Evolutionary conservation across 257 asterid genomes (phyloP), one percentile per base, ranked within the genome.

Genomic region (Plectranthus barbatus): DNA sequence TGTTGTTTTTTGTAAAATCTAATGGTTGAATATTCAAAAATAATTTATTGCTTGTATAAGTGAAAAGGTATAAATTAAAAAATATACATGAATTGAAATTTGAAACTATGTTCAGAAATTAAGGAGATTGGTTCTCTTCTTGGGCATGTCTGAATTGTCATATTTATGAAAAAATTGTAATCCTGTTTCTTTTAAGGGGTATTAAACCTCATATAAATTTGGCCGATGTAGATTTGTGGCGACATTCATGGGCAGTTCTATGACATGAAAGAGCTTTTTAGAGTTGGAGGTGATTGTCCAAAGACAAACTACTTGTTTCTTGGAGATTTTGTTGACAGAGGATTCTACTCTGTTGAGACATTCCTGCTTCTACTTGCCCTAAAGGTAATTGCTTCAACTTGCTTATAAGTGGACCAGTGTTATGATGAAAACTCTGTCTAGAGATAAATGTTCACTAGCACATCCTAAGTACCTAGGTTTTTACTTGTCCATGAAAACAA

Each of bases 191-290:
- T 20, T 55, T 57, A 10, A 29, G 29, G 7, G 20, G 17, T 49
- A 52, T 55, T 64, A 60, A 59, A 47, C 58, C 7, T 56, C 49
- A 60, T 41, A 34, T 34, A 18, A 42, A 26, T 34, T 18, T 66
- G 56, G 55, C 58, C 66, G 59, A 24, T 82, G 68, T 76, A 92
- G 98, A 89, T 92, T 65, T 92, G 99, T 76, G 99, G 99, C 29
- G 99, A 92, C 84, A 92, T 92, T 62, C 99, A 92, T 7, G 99
- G 99, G 55, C 99, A 92, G 70, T 89, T 92, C 70, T 89, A 89
- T 81, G 99, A 92, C 87, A 83, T 92, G 99, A 86, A 86, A 77
- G 97, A 92, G 82, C 90, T 92, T 70, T 92, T 92, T 72, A 89
- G 78, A 80, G 99, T 89, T 26, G 99, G 97, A 42, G 97, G 97